These are phyloP conservation scores for Eucalyptus polyanthemos DNA, from an alignment of 345 rosid genomes.

Conservation along the genomic window DNA sequence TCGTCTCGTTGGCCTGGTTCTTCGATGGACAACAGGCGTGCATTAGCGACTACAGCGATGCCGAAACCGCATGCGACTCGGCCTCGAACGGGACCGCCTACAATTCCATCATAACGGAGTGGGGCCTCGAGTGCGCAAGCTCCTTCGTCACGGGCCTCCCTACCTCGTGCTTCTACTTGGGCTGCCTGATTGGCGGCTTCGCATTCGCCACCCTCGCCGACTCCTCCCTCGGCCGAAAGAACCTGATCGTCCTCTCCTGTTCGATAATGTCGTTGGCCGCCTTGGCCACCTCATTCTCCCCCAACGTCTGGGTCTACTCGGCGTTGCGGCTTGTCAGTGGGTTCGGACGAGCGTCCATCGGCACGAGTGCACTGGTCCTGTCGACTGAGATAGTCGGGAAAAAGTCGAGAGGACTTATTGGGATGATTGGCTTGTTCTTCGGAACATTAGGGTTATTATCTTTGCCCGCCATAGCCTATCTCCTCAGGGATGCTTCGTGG, in stretches of 20 bases:
- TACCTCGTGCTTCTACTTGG: slow-evolving; percentile 7
- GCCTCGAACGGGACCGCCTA: neutral
- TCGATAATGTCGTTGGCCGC: slow-evolving; percentile 22
- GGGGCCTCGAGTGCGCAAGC: slow-evolving; percentile 4
- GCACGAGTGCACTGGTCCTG: slow-evolving; percentile 21
- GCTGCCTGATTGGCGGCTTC: slow-evolving; percentile 21
- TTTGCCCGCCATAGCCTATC: slow-evolving; percentile 25
- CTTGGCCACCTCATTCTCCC: slow-evolving; percentile 8
- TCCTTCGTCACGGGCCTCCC: slow-evolving; percentile 3
- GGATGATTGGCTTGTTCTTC: slow-evolving; percentile 27
- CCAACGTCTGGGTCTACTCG: slow-evolving; percentile 22
- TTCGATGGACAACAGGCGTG: slow-evolving; percentile 8
- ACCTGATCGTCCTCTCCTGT: slow-evolving; percentile 11
- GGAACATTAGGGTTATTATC: slow-evolving; percentile 44
- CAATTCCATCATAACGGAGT: slow-evolving; percentile 5
- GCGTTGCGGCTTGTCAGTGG: slow-evolving; percentile 19
- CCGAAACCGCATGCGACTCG: neutral
- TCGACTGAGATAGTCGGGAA: slow-evolving; percentile 28
- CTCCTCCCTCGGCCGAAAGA: slow-evolving; percentile 21
- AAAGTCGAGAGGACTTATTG: slow-evolving; percentile 33
- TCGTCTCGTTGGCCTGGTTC: slow-evolving; percentile 5
- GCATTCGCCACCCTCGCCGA: slow-evolving; percentile 18
- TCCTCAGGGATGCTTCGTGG: slow-evolving; percentile 30
- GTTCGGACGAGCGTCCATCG: slow-evolving; percentile 12
- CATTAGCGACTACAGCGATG: slow-evolving; percentile 7